A percentile compares a stretch with the other conserved stretches of the same genome.
phyloP scores from a whole-genome alignment of 805 yeast genomes.

The Kazachstania viticola region DNA sequence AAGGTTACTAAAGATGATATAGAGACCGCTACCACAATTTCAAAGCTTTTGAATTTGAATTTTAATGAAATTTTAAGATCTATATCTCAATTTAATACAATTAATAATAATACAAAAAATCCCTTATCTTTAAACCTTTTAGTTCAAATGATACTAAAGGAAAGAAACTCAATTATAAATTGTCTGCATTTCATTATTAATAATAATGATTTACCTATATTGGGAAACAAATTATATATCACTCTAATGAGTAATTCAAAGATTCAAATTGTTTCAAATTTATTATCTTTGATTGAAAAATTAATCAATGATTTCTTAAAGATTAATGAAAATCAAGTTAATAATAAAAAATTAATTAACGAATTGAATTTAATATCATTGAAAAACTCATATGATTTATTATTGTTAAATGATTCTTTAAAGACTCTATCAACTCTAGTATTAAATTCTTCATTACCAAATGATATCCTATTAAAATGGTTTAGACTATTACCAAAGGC shows the following conservation, averaged over 20 bases:
- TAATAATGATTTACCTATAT: conserved; percentile 12
- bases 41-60: conserved; percentile 31
- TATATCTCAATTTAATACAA: conserved; percentile 25
- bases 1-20: conserved; percentile 28
- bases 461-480: conserved; percentile 38
- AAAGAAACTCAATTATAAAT: conserved; percentile 39
- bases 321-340: background rate
- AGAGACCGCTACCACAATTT: conserved; percentile 31
- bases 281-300: conserved; percentile 8
- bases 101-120: conserved; percentile 26
- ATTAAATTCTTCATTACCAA: conserved; percentile 27
- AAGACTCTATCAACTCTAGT: conserved; percentile 30
- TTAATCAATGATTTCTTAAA: conserved; percentile 1
- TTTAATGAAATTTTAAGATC: conserved; percentile 39
- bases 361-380: conserved; percentile 8
- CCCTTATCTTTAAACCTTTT: conserved; percentile 27
- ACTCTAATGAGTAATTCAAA: conserved; percentile 3
- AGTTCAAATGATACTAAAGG: conserved; percentile 31
- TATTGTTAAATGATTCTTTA: conserved; percentile 26
- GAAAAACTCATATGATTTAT: conserved; percentile 25
- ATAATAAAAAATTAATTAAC: background rate
- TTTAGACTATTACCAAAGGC: conserved; percentile 24
- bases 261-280: conserved; percentile 13
- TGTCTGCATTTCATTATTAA: conserved; percentile 26
- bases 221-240: conserved; percentile 12